Percentiles rank a stretch among this genome's conserved stretches.
Conservation (phyloP, 208 protist species). For the Leptomonas seymouri region DNA sequence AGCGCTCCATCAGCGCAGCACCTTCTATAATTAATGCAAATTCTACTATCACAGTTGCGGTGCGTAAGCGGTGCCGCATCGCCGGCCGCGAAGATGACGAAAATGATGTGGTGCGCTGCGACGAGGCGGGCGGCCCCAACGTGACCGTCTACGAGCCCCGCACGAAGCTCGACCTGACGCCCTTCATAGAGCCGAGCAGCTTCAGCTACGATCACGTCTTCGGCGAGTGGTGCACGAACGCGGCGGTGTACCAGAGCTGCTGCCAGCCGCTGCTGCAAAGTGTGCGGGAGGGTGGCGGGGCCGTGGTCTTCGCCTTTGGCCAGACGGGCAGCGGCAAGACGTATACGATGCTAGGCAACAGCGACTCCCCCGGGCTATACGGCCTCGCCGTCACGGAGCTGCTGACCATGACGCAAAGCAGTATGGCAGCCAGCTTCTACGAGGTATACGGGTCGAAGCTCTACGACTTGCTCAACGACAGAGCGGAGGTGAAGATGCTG, state of each 20-base stretch:
- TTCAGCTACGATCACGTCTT: constrained; percentile 88
- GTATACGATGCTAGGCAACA: constrained; percentile 88
- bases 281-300: constrained; percentile 65
- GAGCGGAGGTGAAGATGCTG: constrained; percentile 83
- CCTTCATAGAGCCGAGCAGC: constrained; percentile 87
- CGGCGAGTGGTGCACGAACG: constrained; percentile 61
- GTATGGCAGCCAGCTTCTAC: constrained; percentile 88
- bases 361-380: constrained; percentile 82
- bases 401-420: constrained; percentile 59
- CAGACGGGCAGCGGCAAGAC: constrained; percentile 96
- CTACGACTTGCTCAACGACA: constrained; percentile 94
- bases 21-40: not conserved
- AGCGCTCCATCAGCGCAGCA: constrained; percentile 18
- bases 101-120: constrained; percentile 81
- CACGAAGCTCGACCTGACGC: constrained; percentile 92
- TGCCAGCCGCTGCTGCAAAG: constrained; percentile 69
- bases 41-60: constrained; percentile 71
- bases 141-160: constrained; percentile 82
- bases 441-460: constrained; percentile 95
- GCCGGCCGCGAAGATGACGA: constrained; percentile 52
- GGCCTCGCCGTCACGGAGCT: constrained; percentile 92
- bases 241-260: constrained; percentile 66
- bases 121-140: constrained; percentile 23
- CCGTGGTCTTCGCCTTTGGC: constrained; percentile 94
- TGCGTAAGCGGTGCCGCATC: constrained; percentile 85